A percentile compares a stretch with the other conserved stretches of the same genome.
Evolutionary conservation across 202 grass and related monocot species (phyloP).

Genomic region (Zizania palustris): DNA sequence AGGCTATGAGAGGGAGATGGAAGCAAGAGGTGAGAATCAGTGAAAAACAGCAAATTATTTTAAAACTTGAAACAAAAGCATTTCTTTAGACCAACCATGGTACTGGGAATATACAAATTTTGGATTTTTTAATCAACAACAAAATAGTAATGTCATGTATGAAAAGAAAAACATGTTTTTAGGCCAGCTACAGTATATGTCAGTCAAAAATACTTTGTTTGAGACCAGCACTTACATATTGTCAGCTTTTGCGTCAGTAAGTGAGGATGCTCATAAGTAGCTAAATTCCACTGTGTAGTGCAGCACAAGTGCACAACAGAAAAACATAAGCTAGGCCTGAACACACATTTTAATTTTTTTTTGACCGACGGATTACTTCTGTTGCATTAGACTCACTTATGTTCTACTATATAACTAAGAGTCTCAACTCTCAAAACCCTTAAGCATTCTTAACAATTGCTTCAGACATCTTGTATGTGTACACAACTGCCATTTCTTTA

Average conservation of each 20-base stretch:
- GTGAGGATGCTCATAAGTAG: background rate
- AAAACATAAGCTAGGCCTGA: background rate
- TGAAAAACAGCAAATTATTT: background rate
- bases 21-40: slow-evolving; percentile 73
- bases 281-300: background rate
- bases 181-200: no score
- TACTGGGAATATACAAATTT: background rate
- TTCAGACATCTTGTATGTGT: background rate
- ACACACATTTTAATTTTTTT: background rate
- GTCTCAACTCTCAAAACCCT: background rate
- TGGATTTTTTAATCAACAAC: no score
- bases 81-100: background rate
- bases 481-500: background rate
- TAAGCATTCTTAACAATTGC: slow-evolving; percentile 5
- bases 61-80: background rate
- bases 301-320: background rate
- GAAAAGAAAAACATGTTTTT: no score
- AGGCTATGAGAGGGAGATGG: slow-evolving; percentile 86
- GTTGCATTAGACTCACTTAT: slow-evolving; percentile 1
- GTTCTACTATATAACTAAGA: background rate
- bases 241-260: background rate
- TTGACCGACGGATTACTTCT: background rate
- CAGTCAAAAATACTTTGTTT: no score
- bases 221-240: background rate
- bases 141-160: no score